Evolutionary conservation across 2,329 filamentous ascomycete genomes (phyloP).

Genomic region (Botrytis porri): DNA sequence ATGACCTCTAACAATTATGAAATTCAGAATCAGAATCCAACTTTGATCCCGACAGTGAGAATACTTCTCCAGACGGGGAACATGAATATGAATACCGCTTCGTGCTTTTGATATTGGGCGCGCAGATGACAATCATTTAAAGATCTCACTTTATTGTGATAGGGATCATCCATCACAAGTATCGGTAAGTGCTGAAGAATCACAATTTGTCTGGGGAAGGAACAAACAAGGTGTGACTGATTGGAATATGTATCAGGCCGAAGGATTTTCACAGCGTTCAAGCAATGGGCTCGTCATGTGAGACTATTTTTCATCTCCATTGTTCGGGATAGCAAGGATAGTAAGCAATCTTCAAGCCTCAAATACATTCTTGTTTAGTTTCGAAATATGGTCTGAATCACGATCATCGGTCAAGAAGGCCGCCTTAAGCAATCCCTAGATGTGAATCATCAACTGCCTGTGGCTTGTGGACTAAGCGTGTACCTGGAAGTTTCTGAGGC

Average conservation of each 20-base stretch:
- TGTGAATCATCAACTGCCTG: slow-evolving; percentile 10
- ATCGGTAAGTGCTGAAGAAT: slow-evolving; percentile 4
- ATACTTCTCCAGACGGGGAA: slow-evolving; percentile 4
- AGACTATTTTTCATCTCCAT: background rate
- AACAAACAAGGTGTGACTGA: background rate
- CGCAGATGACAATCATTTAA: background rate
- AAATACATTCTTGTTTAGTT: background rate
- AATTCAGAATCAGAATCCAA: background rate
- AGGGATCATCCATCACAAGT: slow-evolving; percentile 4
- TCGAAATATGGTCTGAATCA: background rate
- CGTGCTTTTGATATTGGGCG: background rate
- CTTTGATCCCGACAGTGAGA: background rate
- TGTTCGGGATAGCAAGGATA: slow-evolving; percentile 4
- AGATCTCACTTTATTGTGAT: slow-evolving; percentile 9
- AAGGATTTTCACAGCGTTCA: slow-evolving; percentile 5
- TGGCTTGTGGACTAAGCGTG: background rate
- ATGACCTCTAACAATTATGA: background rate
- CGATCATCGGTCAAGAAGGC: slow-evolving; percentile 3
- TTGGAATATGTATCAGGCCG: slow-evolving; percentile 11
- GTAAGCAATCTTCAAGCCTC: background rate
- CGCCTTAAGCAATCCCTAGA: slow-evolving; percentile 18
- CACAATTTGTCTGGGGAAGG: slow-evolving; percentile 5
- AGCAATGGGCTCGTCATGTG: slow-evolving; percentile 5
- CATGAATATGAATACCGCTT: background rate
- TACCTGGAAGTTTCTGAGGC: slow-evolving; percentile 13